Percentiles rank a stretch among this genome's conserved stretches.
Conservation (phyloP, 2,329 filamentous ascomycete genomes). For the Trichoderma simmonsii region DNA sequence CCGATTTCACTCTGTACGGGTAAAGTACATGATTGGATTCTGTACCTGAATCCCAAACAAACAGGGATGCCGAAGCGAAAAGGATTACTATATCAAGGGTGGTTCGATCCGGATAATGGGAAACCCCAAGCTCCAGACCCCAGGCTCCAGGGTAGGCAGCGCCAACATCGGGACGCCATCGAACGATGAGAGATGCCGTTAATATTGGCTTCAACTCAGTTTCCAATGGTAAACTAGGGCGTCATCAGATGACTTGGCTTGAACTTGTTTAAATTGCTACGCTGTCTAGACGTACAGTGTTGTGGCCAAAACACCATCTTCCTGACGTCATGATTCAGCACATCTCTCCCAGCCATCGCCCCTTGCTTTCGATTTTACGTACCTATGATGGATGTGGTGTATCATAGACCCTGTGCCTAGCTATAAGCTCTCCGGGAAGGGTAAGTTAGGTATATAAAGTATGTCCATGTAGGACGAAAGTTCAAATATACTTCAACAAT, state of each 20-base stretch:
- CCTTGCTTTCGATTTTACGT: neutral
- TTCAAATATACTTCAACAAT: neutral
- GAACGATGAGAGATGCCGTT: neutral
- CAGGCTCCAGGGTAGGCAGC: neutral
- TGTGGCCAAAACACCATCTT: neutral
- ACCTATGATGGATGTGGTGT: constrained; percentile 15
- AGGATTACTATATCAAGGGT: neutral
- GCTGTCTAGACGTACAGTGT: neutral
- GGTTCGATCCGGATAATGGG: neutral
- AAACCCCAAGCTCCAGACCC: neutral
- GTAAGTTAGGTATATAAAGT: too few relatives aligned
- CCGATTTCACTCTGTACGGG: neutral
- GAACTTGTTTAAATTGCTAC: neutral
- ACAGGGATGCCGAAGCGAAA: neutral
- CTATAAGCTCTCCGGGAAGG: too few relatives aligned
- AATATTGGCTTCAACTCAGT: neutral
- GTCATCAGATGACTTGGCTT: neutral
- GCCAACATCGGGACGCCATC: neutral
- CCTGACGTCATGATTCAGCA: constrained; percentile 5
- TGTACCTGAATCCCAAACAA: constrained; percentile 1
- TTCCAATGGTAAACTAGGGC: neutral
- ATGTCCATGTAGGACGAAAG: neutral
- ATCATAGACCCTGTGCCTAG: neutral
- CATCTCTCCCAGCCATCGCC: neutral
- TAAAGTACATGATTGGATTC: neutral